A percentile compares a stretch with the other conserved stretches of the same genome.
phyloP scores from a whole-genome alignment of 2,329 filamentous ascomycete genomes.

The Claviceps humidiphila region DNA sequence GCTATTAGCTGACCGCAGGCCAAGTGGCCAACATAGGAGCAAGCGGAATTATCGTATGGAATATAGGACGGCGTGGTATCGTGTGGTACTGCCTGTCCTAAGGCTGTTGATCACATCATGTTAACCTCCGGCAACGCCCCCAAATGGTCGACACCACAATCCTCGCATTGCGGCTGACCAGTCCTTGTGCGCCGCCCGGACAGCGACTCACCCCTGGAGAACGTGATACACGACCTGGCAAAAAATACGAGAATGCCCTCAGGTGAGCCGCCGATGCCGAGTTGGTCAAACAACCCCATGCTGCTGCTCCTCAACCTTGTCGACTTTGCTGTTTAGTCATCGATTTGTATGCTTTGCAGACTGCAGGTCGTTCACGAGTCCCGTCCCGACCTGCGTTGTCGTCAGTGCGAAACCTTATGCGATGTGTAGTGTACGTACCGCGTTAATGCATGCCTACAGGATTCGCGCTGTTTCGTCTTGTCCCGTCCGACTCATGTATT shows the following conservation, averaged over 20 bases:
- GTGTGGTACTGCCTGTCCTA: too few species aligned
- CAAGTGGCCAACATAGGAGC: too few species aligned
- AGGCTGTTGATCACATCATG: too few species aligned
- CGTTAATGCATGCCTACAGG: neutral
- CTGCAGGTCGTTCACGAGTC: neutral
- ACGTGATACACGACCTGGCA: conserved; percentile 3
- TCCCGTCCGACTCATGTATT: neutral
- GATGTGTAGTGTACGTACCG: neutral
- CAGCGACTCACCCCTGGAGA: neutral
- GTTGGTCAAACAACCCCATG: neutral
- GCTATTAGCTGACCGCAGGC: too few species aligned
- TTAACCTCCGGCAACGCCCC: neutral
- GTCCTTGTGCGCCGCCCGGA: neutral
- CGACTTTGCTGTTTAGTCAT: neutral
- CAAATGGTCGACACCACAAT: neutral
- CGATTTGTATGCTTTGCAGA: too few species aligned
- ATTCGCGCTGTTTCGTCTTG: neutral
- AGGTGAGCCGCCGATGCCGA: neutral
- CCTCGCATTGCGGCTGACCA: conserved; percentile 5
- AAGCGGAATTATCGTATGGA: too few species aligned
- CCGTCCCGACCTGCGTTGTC: neutral
- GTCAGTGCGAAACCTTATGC: neutral
- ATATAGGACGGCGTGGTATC: too few species aligned
- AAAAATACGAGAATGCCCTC: conserved; percentile 9
- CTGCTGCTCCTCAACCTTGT: neutral